phyloP scores from a whole-genome alignment of 2,329 filamentous ascomycete species.

The Botrytis paeoniae region DNA sequence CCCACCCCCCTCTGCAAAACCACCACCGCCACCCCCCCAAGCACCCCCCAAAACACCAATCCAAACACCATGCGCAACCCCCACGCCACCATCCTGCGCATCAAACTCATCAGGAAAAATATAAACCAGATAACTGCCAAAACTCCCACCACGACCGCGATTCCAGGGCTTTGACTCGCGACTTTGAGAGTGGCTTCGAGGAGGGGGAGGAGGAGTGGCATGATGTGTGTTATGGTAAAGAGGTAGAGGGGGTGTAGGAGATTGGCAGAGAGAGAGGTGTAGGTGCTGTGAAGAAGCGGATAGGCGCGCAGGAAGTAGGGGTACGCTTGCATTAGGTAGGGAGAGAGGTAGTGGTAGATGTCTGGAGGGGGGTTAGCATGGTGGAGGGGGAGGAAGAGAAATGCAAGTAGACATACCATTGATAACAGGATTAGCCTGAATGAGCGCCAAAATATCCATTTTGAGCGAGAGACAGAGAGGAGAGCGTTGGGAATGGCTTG shows the following conservation, averaged over 20 bases:
- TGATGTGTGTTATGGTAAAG: constrained; percentile 13
- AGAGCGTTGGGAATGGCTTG: neutral
- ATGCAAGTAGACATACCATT: neutral
- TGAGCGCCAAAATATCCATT: neutral
- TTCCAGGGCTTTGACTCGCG: constrained; percentile 30
- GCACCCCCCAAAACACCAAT: constrained; percentile 60
- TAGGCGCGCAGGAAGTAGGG: neutral
- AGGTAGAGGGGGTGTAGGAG: constrained; percentile 8
- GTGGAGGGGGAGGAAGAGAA: neutral
- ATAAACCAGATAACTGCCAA: constrained; percentile 49
- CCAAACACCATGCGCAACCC: constrained; percentile 67
- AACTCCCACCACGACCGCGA: constrained; percentile 37
- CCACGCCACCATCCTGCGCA: constrained; percentile 70
- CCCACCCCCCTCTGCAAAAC: constrained; percentile 65
- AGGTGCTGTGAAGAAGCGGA: constrained; percentile 28
- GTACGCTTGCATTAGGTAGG: neutral
- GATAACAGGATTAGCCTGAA: neutral
- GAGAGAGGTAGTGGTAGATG: neutral
- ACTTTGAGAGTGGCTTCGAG: constrained; percentile 1
- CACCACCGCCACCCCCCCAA: constrained; percentile 53
- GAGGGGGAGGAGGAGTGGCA: constrained; percentile 29
- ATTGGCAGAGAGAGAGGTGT: neutral
- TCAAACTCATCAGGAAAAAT: constrained; percentile 65
- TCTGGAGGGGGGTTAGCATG: neutral
- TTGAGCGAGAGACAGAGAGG: neutral